Evolutionary conservation across 345 rosid genomes (phyloP).

Genomic region (Pistacia vera): DNA sequence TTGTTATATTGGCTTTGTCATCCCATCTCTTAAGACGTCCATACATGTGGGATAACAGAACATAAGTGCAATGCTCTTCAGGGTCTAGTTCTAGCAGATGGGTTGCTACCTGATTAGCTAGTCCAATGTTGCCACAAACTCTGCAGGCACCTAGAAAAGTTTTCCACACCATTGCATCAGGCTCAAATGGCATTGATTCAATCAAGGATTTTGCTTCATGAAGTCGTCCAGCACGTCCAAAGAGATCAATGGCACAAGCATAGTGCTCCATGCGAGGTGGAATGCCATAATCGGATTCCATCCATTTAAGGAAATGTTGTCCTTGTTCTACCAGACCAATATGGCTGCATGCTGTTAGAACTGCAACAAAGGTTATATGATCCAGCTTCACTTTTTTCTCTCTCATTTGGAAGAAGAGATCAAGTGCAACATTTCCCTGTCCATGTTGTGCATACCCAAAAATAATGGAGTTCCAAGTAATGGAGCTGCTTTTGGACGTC

Average conservation of each 20-base stretch:
- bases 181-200: slow-evolving; percentile 64
- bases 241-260: slow-evolving; percentile 75
- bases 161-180: slow-evolving; percentile 74
- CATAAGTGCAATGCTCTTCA: slow-evolving; percentile 73
- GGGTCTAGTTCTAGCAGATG: slow-evolving; percentile 65
- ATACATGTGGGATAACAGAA: slow-evolving; percentile 67
- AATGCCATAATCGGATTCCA: slow-evolving; percentile 60
- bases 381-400: slow-evolving; percentile 53
- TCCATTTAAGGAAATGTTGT: slow-evolving; percentile 45
- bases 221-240: slow-evolving; percentile 66
- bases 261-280: slow-evolving; percentile 77
- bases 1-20: slow-evolving; percentile 57
- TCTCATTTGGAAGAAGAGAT: slow-evolving; percentile 62
- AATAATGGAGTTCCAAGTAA: slow-evolving; percentile 73
- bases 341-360: slow-evolving; percentile 81
- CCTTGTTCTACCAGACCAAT: slow-evolving; percentile 67
- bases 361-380: slow-evolving; percentile 74
- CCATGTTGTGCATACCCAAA: slow-evolving; percentile 86
- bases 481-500: slow-evolving; percentile 48
- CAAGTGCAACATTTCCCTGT: slow-evolving; percentile 53
- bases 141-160: slow-evolving; percentile 77
- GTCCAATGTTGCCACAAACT: slow-evolving; percentile 62
- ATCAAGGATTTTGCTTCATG: slow-evolving; percentile 55
- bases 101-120: slow-evolving; percentile 64
- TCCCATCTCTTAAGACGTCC: slow-evolving; percentile 62